A percentile compares a stretch with the other conserved stretches of the same genome.
These are phyloP conservation scores for Secale cereale DNA, from an alignment of 176 grass and related monocot genomes.

Conservation along the genomic window DNA sequence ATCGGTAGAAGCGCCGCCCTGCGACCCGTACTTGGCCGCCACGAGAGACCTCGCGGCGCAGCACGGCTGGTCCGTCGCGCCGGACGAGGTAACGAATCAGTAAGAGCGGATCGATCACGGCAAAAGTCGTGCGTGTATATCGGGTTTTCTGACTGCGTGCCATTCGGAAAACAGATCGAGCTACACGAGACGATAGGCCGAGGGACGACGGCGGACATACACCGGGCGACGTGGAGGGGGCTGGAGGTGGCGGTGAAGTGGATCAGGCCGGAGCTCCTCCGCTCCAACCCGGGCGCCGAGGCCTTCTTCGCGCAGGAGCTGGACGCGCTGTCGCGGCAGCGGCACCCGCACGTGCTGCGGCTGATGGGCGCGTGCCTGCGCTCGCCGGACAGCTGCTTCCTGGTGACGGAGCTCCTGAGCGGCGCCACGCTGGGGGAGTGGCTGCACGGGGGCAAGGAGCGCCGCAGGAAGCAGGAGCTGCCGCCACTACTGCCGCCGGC, in stretches of 20 bases:
- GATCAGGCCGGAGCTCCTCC: slow-evolving; percentile 40
- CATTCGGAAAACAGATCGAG: slow-evolving; percentile 31
- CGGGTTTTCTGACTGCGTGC: neutral
- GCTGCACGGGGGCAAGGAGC: slow-evolving; percentile 45
- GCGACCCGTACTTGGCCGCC: slow-evolving; percentile 29
- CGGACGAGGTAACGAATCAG: slow-evolving; percentile 35
- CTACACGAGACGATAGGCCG: slow-evolving; percentile 55
- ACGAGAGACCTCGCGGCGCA: slow-evolving; percentile 36
- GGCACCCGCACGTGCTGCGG: slow-evolving; percentile 56
- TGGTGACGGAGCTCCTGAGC: slow-evolving; percentile 60
- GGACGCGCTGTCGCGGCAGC: slow-evolving; percentile 51
- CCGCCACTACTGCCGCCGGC: neutral
- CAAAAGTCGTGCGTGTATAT: no score
- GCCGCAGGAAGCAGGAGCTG: slow-evolving; percentile 13
- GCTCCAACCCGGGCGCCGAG: slow-evolving; percentile 11
- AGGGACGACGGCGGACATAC: slow-evolving; percentile 48
- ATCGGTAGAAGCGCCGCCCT: neutral
- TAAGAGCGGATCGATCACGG: neutral
- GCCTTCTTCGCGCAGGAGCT: slow-evolving; percentile 59
- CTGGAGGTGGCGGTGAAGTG: slow-evolving; percentile 61
- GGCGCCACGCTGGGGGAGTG: slow-evolving; percentile 49
- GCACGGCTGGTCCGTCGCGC: slow-evolving; percentile 50
- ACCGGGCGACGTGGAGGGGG: slow-evolving; percentile 53
- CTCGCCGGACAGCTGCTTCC: slow-evolving; percentile 36
- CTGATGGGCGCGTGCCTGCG: slow-evolving; percentile 48